Conservation (phyloP, 441 rosid genomes). For the Codiaeum variegatum region DNA sequence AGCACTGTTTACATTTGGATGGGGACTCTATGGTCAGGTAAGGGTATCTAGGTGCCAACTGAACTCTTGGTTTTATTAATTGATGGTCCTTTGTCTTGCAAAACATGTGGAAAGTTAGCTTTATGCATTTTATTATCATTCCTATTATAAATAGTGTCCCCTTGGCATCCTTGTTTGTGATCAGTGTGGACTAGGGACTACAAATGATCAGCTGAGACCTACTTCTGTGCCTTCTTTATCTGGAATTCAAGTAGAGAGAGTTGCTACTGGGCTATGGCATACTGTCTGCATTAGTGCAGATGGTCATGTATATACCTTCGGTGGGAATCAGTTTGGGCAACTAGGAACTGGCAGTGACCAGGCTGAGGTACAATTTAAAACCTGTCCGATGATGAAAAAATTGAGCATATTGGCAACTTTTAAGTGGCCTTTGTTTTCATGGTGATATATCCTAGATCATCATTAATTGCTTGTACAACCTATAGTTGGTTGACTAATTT, state of each 20-base stretch:
- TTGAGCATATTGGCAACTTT: not conserved
- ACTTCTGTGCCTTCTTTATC: constrained; percentile 46
- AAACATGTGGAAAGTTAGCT: not conserved
- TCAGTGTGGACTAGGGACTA: constrained; percentile 75
- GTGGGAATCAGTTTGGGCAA: constrained; percentile 85
- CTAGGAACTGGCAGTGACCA: constrained; percentile 67
- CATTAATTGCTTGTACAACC: not conserved
- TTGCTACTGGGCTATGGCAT: constrained; percentile 72
- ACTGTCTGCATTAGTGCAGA: constrained; percentile 52
- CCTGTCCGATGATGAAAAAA: not conserved
- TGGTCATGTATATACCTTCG: constrained; percentile 61
- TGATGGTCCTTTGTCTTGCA: not conserved
- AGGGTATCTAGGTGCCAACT: constrained; percentile 3
- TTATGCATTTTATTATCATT: not conserved
- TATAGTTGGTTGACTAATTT: not conserved
- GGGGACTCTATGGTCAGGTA: constrained; percentile 98
- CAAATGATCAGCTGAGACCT: constrained; percentile 64
- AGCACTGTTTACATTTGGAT: constrained; percentile 78
- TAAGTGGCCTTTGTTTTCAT: not conserved
- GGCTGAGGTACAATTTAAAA: constrained; percentile 44
- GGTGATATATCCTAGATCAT: not conserved
- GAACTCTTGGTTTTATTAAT: not conserved
- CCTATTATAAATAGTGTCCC: not conserved
- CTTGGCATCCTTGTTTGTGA: constrained; percentile 18
- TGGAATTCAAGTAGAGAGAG: constrained; percentile 36